A percentile compares a stretch with the other conserved stretches of the same genome.
Conservation (phyloP, 2,329 filamentous ascomycete species). For the Intubia oerlemansii region DNA sequence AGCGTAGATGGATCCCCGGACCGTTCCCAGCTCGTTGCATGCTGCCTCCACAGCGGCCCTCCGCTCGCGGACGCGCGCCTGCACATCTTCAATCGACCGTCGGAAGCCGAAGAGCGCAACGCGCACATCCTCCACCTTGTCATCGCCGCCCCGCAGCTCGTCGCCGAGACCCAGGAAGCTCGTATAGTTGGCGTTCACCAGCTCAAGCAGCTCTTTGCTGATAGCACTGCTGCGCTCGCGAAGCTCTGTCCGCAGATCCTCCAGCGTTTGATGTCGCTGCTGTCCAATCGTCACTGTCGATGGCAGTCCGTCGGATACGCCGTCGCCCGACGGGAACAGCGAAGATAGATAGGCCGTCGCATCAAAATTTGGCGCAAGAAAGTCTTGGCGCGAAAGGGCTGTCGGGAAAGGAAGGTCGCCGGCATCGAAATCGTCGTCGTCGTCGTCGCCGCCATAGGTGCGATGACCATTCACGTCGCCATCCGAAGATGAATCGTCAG, state of each 20-base stretch:
- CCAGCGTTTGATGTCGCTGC: constrained; percentile 84
- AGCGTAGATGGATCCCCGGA: constrained; percentile 39
- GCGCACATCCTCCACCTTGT: constrained; percentile 74
- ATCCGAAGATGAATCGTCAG: constrained; percentile 18
- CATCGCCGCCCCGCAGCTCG: constrained; percentile 69
- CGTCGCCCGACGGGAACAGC: constrained; percentile 12
- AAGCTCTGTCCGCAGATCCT: constrained; percentile 75
- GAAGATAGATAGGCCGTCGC: constrained; percentile 56
- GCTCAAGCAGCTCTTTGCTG: constrained; percentile 69
- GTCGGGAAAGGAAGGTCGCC: constrained; percentile 61
- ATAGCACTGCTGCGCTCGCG: constrained; percentile 61
- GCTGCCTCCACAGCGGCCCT: constrained; percentile 39
- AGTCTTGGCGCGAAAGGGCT: constrained; percentile 64
- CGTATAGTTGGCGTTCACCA: constrained; percentile 90
- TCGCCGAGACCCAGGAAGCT: constrained; percentile 71
- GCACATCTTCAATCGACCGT: constrained; percentile 59
- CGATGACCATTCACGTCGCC: constrained; percentile 3
- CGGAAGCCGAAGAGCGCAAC: constrained; percentile 73
- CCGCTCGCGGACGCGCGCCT: constrained; percentile 39
- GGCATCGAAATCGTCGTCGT: constrained; percentile 34
- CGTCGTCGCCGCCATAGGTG: constrained; percentile 5
- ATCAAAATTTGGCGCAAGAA: constrained; percentile 57
- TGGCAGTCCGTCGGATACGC: too few species aligned
- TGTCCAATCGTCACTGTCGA: too few species aligned
- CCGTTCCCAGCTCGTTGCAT: constrained; percentile 42